Percentiles rank a stretch among this genome's conserved stretches.
These are phyloP conservation scores for Perilla frutescens DNA, from an alignment of 257 asterid genomes.

Conservation along the genomic window DNA sequence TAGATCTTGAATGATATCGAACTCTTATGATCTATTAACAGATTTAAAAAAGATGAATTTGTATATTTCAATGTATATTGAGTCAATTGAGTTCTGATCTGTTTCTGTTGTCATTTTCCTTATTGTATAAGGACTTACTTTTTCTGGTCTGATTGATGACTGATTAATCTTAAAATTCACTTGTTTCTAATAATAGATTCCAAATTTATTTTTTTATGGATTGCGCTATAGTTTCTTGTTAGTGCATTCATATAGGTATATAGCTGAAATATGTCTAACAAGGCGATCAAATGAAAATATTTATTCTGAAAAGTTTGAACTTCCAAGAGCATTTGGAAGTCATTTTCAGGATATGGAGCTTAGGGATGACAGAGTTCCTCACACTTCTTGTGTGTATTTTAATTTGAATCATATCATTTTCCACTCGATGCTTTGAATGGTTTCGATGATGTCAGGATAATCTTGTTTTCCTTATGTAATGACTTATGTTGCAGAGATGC, in stretches of 20 bases:
- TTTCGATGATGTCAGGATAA: background rate
- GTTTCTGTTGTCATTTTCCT: background rate
- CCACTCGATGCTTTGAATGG: background rate
- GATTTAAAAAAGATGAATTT: background rate
- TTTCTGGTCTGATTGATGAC: background rate
- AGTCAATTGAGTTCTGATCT: background rate
- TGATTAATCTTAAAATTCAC: background rate
- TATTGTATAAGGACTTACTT: background rate
- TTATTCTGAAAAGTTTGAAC: background rate
- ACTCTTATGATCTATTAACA: background rate
- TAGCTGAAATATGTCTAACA: background rate
- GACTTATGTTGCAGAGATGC: conserved; percentile 64
- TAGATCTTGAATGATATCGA: background rate
- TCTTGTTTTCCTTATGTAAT: conserved; percentile 12
- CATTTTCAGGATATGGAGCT: background rate
- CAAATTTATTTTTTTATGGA: background rate
- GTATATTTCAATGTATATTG: background rate
- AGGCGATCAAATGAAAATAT: background rate
- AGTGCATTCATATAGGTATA: background rate
- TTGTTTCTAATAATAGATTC: background rate
- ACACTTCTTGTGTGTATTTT: background rate
- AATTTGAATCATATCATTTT: background rate
- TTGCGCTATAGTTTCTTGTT: background rate
- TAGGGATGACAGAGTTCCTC: background rate
- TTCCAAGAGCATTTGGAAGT: background rate